Conservation (phyloP, 164 flowering plant species). For the Tetrastigma voinierianum region DNA sequence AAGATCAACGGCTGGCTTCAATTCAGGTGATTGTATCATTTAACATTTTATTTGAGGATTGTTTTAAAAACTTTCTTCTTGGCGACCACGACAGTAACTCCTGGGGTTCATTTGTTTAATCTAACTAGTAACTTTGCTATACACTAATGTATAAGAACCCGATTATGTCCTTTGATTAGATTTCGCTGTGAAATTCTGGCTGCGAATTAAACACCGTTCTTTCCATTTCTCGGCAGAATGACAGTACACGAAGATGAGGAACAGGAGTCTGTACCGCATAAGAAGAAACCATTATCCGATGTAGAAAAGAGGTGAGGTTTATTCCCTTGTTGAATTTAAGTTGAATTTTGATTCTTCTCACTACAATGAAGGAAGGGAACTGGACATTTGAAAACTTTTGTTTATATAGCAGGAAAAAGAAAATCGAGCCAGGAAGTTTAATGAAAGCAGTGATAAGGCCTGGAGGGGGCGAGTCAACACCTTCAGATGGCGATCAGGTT, state of each 20-base stretch:
- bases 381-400: background rate
- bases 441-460: slow-evolving; percentile 90
- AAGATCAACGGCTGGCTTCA: too few species aligned
- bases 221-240: slow-evolving; percentile 22
- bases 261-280: slow-evolving; percentile 33
- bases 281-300: slow-evolving; percentile 48
- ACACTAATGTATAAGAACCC: too few species aligned
- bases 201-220: too few species aligned
- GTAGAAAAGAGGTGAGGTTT: slow-evolving; percentile 53
- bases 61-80: too few species aligned
- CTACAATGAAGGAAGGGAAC: background rate
- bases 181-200: too few species aligned
- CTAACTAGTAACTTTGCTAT: too few species aligned
- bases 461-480: slow-evolving; percentile 64
- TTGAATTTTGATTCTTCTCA: background rate
- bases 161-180: too few species aligned
- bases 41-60: too few species aligned
- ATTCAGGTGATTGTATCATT: too few species aligned
- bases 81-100: too few species aligned
- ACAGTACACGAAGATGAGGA: slow-evolving; percentile 30
- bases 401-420: slow-evolving; percentile 58
- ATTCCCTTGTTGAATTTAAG: background rate
- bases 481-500: slow-evolving; percentile 92
- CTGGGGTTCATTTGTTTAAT: too few species aligned
- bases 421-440: slow-evolving; percentile 74